Evolutionary conservation across 495 filamentous ascomycete genomes (phyloP).

Genomic region (Bathelium albidoporum): DNA sequence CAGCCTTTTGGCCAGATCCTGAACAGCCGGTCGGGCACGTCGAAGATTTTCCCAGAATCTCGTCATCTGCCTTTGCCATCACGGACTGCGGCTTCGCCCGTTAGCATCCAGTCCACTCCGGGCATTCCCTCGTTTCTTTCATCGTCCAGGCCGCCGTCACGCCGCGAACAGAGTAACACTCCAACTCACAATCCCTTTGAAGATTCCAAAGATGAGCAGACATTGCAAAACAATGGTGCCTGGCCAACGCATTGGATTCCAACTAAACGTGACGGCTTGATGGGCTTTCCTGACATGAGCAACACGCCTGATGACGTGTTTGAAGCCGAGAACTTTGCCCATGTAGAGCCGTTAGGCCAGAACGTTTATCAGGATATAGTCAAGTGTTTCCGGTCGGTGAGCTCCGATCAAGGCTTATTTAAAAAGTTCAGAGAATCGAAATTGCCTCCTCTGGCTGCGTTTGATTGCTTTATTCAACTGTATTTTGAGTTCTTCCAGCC

Average conservation of each 20-base stretch:
- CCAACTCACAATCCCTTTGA: neutral
- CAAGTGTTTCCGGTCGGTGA: neutral
- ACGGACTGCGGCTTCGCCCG: neutral
- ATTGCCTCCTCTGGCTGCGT: conserved; percentile 5
- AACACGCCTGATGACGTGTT: neutral
- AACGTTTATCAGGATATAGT: neutral
- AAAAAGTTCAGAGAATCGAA: conserved; percentile 1
- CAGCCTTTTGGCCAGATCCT: neutral
- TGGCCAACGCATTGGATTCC: conserved; percentile 4
- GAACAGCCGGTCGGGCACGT: neutral
- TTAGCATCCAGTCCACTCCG: neutral
- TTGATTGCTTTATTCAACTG: conserved; percentile 12
- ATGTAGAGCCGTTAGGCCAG: neutral
- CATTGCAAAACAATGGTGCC: neutral
- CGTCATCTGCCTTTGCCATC: neutral
- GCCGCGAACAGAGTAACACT: neutral
- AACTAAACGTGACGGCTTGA: neutral
- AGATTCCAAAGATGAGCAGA: neutral
- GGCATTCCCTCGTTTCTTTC: neutral
- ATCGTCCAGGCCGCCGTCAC: neutral
- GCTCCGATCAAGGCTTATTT: neutral
- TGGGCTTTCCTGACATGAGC: neutral
- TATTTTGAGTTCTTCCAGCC: conserved; percentile 17
- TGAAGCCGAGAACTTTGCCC: neutral
- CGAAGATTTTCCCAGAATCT: neutral